A percentile compares a stretch with the other conserved stretches of the same genome.
Evolutionary conservation across 352 stramenopile species (phyloP).

Genomic region (Phytopythium sindhum): DNA sequence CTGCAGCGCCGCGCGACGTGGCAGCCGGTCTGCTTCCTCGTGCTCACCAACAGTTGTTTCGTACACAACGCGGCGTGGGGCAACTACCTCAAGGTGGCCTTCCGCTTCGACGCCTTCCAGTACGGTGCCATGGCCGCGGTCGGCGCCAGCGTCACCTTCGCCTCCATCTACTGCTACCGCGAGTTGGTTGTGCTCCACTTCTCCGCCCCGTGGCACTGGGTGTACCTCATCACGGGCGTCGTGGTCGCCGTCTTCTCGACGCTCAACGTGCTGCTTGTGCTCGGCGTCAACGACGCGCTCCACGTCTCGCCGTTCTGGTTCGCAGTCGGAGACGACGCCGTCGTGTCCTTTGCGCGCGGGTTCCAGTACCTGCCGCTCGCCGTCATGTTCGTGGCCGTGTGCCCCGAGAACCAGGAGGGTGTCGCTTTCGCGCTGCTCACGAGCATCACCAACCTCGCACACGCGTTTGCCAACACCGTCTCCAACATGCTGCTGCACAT

Average conservation of each 20-base stretch:
- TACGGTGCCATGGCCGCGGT: constrained; percentile 71
- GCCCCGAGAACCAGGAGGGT: constrained; percentile 68
- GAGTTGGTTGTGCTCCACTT: constrained; percentile 35
- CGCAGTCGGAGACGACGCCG: constrained; percentile 58
- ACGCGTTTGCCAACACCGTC: constrained; percentile 64
- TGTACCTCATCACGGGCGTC: constrained; percentile 63
- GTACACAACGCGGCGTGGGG: constrained; percentile 79
- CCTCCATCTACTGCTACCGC: constrained; percentile 53
- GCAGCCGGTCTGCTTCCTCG: constrained; percentile 72
- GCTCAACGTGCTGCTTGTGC: constrained; percentile 66
- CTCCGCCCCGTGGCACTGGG: constrained; percentile 49
- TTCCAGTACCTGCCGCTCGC: constrained; percentile 79
- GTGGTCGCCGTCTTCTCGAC: constrained; percentile 64
- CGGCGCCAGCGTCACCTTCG: constrained; percentile 64
- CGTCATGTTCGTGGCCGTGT: constrained; percentile 76
- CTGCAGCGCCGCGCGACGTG: constrained; percentile 66
- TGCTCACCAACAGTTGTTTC: constrained; percentile 54
- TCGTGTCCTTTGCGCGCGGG: constrained; percentile 65
- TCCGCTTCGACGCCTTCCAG: constrained; percentile 69
- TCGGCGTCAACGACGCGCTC: constrained; percentile 55
- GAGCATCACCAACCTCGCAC: constrained; percentile 68
- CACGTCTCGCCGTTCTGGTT: constrained; percentile 75
- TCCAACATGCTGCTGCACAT: constrained; percentile 74
- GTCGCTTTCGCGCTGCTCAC: constrained; percentile 77
- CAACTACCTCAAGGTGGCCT: constrained; percentile 76